Evolutionary conservation across 495 filamentous ascomycete species (phyloP).

Genomic region (Sporormia fimetaria): DNA sequence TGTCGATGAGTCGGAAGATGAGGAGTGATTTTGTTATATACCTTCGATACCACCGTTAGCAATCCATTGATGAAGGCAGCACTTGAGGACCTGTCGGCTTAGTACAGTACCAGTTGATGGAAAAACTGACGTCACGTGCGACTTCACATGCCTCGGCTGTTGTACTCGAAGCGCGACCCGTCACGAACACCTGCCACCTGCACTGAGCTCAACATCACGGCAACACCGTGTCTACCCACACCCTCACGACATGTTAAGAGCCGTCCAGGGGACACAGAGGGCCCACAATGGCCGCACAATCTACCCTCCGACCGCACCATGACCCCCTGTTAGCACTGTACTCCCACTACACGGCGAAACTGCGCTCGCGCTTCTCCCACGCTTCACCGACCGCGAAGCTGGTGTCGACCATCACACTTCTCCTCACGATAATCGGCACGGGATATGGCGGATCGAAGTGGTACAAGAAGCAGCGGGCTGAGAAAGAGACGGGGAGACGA

Average conservation of each 20-base stretch:
- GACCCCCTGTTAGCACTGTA: constrained; percentile 61
- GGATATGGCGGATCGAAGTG: constrained; percentile 65
- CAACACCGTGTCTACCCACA: too few species aligned
- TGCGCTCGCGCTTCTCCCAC: constrained; percentile 47
- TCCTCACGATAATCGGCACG: constrained; percentile 60
- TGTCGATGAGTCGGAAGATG: constrained; percentile 9
- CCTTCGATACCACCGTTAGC: too few species aligned
- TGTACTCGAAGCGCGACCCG: too few species aligned
- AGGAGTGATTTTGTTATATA: too few species aligned
- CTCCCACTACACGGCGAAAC: constrained; percentile 50
- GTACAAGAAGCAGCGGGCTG: constrained; percentile 56
- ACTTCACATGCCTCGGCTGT: constrained; percentile 24
- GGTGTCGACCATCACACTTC: constrained; percentile 59
- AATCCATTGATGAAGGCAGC: too few species aligned
- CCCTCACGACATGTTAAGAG: constrained; percentile 8
- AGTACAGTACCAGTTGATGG: too few species aligned
- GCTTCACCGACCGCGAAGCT: constrained; percentile 60
- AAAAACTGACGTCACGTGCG: too few species aligned
- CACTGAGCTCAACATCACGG: too few species aligned
- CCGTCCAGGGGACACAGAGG: constrained; percentile 3
- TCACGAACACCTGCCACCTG: too few species aligned
- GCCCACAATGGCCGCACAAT: constrained; percentile 67
- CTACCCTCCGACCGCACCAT: constrained; percentile 59
- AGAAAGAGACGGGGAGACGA: constrained; percentile 65
- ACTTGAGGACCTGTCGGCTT: too few species aligned